These are phyloP conservation scores for Citrus medica DNA, from an alignment of 345 rosid genomes.

Conservation along the genomic window DNA sequence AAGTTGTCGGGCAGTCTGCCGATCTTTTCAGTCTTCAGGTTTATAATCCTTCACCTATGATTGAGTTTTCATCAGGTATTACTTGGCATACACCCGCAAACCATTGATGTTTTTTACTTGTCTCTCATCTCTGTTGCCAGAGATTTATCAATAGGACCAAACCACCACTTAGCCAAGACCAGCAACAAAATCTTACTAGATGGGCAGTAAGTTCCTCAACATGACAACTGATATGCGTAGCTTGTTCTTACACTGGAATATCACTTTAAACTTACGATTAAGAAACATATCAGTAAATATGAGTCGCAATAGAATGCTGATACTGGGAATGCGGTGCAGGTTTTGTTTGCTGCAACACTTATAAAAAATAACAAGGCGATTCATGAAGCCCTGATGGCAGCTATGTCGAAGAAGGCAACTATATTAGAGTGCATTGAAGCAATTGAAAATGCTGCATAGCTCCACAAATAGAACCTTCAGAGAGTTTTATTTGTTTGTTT, in stretches of 20 bases:
- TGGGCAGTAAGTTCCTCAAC: conserved; percentile 75
- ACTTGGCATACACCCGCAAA: background rate
- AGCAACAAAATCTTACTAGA: conserved; percentile 94
- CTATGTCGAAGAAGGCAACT: conserved; percentile 72
- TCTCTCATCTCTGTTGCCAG: conserved; percentile 32
- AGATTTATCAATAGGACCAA: conserved; percentile 84
- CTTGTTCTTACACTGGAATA: background rate
- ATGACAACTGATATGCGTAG: background rate
- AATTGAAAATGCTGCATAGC: conserved; percentile 65
- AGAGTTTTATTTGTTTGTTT: background rate
- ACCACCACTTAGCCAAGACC: conserved; percentile 72
- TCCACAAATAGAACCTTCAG: background rate
- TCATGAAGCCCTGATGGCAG: conserved; percentile 73
- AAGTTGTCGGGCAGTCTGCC: conserved; percentile 94
- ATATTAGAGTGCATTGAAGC: conserved; percentile 78
- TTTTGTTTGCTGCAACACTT: conserved; percentile 71
- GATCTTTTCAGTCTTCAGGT: conserved; percentile 99
- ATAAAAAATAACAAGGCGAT: conserved; percentile 66
- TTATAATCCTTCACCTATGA: background rate
- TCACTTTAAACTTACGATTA: too few species aligned
- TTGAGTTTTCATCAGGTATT: background rate
- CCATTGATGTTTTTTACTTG: background rate
- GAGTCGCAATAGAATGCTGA: background rate
- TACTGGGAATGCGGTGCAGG: conserved; percentile 42
- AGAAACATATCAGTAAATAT: too few species aligned